A percentile compares a stretch with the other conserved stretches of the same genome.
phyloP scores from a whole-genome alignment of 1,284 basidiomycete genomes.

The Amylostereum areolatum region DNA sequence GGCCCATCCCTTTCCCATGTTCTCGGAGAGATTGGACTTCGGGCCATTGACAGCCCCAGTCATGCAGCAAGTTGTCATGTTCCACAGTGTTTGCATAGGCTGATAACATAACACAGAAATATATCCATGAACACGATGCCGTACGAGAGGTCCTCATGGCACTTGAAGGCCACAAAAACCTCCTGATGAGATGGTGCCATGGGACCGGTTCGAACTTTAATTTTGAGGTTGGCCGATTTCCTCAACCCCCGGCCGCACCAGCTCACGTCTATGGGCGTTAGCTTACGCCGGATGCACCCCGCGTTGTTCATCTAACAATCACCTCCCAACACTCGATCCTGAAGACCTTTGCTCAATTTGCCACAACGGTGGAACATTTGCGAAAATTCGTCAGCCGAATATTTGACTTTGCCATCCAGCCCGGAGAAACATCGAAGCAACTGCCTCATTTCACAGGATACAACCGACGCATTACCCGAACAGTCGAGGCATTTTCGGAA shows the following conservation, averaged over 20 bases:
- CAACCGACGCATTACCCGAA: slow-evolving; percentile 37
- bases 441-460: slow-evolving; percentile 12
- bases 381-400: slow-evolving; percentile 51
- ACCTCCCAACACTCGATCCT: slow-evolving; percentile 60
- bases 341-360: slow-evolving; percentile 43
- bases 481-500: slow-evolving; percentile 77
- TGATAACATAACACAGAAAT: slow-evolving; percentile 34
- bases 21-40: neutral
- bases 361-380: slow-evolving; percentile 55
- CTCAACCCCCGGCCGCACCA: neutral
- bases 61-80: neutral
- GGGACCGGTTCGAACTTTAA: slow-evolving; percentile 18
- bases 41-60: neutral
- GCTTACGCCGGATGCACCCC: slow-evolving; percentile 48
- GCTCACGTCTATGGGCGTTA: slow-evolving; percentile 17
- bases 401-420: slow-evolving; percentile 17
- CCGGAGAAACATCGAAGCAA: slow-evolving; percentile 9
- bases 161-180: slow-evolving; percentile 61
- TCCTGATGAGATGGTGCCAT: slow-evolving; percentile 43
- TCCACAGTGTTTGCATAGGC: neutral
- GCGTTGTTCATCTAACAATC: slow-evolving; percentile 59
- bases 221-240: slow-evolving; percentile 20
- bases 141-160: slow-evolving; percentile 70
- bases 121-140: slow-evolving; percentile 66
- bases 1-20: neutral